A percentile compares a stretch with the other conserved stretches of the same genome.
Conservation (phyloP, 768 basidiomycete species). For the Boletus rubroflammeus region DNA sequence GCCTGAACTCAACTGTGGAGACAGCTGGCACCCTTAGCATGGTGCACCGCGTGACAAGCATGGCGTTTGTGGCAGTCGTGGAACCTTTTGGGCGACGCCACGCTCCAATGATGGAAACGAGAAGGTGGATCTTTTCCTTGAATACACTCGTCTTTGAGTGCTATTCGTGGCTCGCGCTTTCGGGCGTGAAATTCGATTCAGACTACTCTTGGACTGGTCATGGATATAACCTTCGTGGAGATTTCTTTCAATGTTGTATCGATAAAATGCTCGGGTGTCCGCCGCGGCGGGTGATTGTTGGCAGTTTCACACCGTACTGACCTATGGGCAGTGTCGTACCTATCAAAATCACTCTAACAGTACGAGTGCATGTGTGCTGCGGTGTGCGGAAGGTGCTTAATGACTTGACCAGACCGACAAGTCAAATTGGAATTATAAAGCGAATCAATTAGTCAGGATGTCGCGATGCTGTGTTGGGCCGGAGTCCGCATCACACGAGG, state of each 20-base stretch:
- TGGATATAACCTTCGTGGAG: slow-evolving; percentile 17
- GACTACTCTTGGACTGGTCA: slow-evolving; percentile 25
- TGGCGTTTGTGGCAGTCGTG: not conserved
- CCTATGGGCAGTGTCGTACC: no score
- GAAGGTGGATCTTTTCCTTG: slow-evolving; percentile 4
- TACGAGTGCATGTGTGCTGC: no score
- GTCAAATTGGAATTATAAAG: not conserved
- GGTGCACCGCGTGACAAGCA: not conserved
- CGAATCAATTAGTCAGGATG: not conserved
- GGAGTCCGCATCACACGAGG: not conserved
- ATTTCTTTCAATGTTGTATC: not conserved
- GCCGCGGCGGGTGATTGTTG: not conserved
- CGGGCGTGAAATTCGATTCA: slow-evolving; percentile 11
- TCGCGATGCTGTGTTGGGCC: no score
- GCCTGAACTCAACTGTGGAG: not conserved
- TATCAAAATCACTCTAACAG: no score
- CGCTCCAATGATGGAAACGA: slow-evolving; percentile 18
- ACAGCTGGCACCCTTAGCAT: not conserved
- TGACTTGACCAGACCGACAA: not conserved
- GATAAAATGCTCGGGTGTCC: not conserved
- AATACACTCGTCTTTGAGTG: slow-evolving; percentile 18
- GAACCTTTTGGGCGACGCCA: not conserved
- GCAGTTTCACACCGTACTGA: not conserved
- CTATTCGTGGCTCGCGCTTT: slow-evolving; percentile 21
- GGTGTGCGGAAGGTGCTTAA: not conserved